Evolutionary conservation across 2,329 filamentous ascomycete species (phyloP), one percentile per base, ranked within the genome.

Genomic region (Exutisphaerella laricina): DNA sequence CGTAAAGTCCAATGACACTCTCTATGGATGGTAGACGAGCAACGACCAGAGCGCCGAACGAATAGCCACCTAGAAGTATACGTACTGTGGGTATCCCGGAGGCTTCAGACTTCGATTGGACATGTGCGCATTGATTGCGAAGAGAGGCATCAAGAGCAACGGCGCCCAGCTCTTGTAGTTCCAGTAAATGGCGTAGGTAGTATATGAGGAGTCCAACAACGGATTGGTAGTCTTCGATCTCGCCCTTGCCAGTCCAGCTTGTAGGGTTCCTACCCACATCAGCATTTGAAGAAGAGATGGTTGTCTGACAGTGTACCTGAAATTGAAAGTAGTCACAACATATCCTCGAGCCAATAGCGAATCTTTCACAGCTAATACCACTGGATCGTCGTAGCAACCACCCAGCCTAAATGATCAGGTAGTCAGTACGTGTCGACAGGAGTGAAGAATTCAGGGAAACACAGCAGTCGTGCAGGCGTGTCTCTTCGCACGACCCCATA

Each of bases 281-380:
- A n/a, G n/a, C n/a, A n/a, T n/a, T n/a, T n/a, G n/a, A n/a, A n/a
- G n/a, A n/a, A n/a, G n/a, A n/a, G n/a, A n/a, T n/a, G n/a, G n/a
- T n/a, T n/a, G n/a, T n/a, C n/a, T n/a, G n/a, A n/a, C 9, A 16
- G 50, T 65, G 39, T 69, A 89, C 85, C 89, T 78, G 62, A 97
- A 96, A 60, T 97, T 96, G 66, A 97, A 96, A 0, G 88, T 94
- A 5, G 77, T 82, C 2, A 96, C 84, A 1, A 94, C 62, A 57
- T 79, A 94, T 1, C 85, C 86, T 39, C 73, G 67, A 4, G 74
- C 69, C n/a, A 94, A 63, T 33, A 94, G 70, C 45, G 82, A 66
- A 2, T 70, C 69, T 1, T 77, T 79, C 2, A 85, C 67, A 6
- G 79, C 70, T n/a, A 78, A 72, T 1, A 97, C 83, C 0, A 95